Conservation (phyloP, 768 basidiomycete genomes). For the Obba rivulosa region DNA sequence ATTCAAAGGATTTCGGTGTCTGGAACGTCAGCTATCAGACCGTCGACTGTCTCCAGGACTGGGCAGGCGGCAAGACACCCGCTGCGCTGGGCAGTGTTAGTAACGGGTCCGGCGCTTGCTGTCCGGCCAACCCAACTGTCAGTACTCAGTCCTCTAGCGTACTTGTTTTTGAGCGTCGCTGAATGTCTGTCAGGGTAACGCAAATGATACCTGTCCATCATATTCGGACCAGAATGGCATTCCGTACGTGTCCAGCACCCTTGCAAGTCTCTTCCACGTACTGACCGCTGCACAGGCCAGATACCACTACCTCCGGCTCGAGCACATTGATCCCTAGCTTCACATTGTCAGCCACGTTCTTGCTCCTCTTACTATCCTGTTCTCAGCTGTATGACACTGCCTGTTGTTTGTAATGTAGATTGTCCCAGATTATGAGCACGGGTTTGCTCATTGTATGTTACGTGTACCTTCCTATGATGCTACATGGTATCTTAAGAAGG, state of each 20-base stretch:
- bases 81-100: slow-evolving; percentile 66
- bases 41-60: slow-evolving; percentile 55
- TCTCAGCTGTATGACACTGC: no score
- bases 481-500: no score
- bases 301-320: slow-evolving; percentile 10
- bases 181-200: slow-evolving; percentile 32
- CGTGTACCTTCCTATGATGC: no score
- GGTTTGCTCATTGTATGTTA: no score
- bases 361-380: no score
- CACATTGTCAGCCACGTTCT: no score
- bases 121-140: slow-evolving; percentile 65
- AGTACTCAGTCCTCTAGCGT: slow-evolving; percentile 9
- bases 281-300: slow-evolving; percentile 5
- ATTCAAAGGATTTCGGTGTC: slow-evolving; percentile 66
- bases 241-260: slow-evolving; percentile 11
- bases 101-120: slow-evolving; percentile 59
- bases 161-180: slow-evolving; percentile 1
- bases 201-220: slow-evolving; percentile 26
- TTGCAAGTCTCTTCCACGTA: not conserved
- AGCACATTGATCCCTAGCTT: no score
- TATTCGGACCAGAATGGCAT: slow-evolving; percentile 20
- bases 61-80: slow-evolving; percentile 56
- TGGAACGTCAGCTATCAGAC: slow-evolving; percentile 76
- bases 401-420: no score
- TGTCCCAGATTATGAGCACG: no score